A percentile compares a stretch with the other conserved stretches of the same genome.
Evolutionary conservation across 305 asterid genomes (phyloP).

Genomic region (Solanum hybrid): DNA sequence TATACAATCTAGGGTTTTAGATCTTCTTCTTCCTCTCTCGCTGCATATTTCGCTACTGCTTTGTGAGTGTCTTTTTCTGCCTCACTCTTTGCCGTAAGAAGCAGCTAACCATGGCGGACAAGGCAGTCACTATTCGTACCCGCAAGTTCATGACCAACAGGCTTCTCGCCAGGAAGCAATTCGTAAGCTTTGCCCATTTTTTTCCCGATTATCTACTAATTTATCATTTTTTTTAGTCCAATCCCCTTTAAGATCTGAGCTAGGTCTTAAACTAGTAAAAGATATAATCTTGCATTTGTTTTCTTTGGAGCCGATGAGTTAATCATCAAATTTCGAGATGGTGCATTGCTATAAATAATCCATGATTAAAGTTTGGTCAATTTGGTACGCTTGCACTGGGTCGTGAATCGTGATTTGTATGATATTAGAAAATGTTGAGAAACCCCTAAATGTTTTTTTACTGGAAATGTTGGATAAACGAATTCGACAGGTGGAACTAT

Average conservation of each 20-base stretch:
- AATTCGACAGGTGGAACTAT: background rate
- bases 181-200: background rate
- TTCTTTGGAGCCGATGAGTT: background rate
- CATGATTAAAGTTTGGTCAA: background rate
- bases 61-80: background rate
- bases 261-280: background rate
- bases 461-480: background rate
- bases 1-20: background rate
- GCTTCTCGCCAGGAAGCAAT: slow-evolving; percentile 19
- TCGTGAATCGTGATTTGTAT: background rate
- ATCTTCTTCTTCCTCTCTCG: background rate
- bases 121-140: slow-evolving; percentile 19
- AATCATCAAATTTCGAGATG: background rate
- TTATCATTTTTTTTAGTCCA: background rate
- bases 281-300: background rate
- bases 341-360: background rate
- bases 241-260: background rate
- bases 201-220: background rate
- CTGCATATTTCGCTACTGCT: background rate
- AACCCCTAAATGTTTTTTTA: background rate
- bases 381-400: background rate
- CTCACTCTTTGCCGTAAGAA: background rate
- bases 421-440: background rate
- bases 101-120: slow-evolving; percentile 12
- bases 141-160: slow-evolving; percentile 25